Base-by-base conservation (phyloP, 2,329 filamentous ascomycete species). In the Xylaria sp. region DNA sequence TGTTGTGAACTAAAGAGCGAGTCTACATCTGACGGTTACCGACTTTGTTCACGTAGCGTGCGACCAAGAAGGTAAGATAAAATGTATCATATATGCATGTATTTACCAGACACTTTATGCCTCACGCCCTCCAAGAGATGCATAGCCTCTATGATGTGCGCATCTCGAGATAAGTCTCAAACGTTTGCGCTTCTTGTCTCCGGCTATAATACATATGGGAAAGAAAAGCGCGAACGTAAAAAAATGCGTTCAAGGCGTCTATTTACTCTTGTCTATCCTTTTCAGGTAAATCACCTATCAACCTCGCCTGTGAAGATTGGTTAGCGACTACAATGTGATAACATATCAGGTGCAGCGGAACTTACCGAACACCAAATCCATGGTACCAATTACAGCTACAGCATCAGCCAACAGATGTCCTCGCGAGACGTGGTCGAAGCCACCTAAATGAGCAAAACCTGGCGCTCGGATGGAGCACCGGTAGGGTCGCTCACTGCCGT, bases 391-490 rank as follows among this genome's bases (percentile, higher is more conserved):
- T 63, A 98, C 94, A 50, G 95, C 96, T 52, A 99, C 95, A 25
- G 94, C 95, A 79, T 99, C 95, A 64, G 96, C 95, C 72, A 99
- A 82, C 79, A 99, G 80, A 81, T 99, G 96, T 33, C 95, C 95
- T 80, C 92, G 90, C 68, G 89, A 89, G 59, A 99, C 85, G 75
- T 98, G 94, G 78, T 99, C 95, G 78, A 99, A 97, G 69, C 92
- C 94, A 74, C 87, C 87, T 78, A 99, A 81, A 81, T 99, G 96
- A 67, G 95, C 95, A 75, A 99, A 99, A 66, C 95, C 95, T 61
- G 95, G 95, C 38, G 96, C 94, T 72, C 95, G 89, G 73, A 99
- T 97, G 83, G 97, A 96, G 81, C 95, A 97, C 74, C 96, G 87
- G 83, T 99, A 99, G 49, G 95, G 95, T 75, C 95, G 86, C 86